Base-by-base conservation (phyloP, 1,284 basidiomycete species). In the Cerioporus squamosus region DNA sequence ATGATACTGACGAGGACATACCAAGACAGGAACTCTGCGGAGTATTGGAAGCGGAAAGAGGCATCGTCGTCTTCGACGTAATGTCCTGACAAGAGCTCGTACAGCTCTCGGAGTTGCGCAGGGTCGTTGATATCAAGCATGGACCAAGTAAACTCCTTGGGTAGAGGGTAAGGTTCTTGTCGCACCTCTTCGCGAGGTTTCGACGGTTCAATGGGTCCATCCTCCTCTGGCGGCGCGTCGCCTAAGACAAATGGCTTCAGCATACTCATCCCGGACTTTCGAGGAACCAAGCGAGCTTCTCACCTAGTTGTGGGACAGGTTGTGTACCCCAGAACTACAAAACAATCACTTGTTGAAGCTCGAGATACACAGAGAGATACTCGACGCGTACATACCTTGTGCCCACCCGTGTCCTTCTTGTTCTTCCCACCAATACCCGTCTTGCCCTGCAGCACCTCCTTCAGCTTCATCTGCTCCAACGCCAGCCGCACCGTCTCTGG, bases 61-160 rank as follows among this genome's bases (percentile, higher is more conserved):
- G 96, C 95, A 56, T 96, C 92, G 67, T 95, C 91, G 72, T 99
- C 97, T 75, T 99, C 97, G 47, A 99, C 96, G 67, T 99, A 99
- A 76, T 99, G 94, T 12, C 89, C 81, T 1, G 94, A 97, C 20
- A 99, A 81, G 8, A 99, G 81, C 61, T 95, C 90, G 70, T 98
- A 95, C 10, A 98, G 88, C 73, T 99, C 97, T 70, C 92, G 90
- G 63, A 90, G 94, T 81, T 98, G 86, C 18, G 78, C 81, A 12
- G 88, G 77, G 65, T 97, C 86, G 49, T 85, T 82, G 51, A 98
- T 84, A 70, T 99, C 93, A 39, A 99, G 72, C 3, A 81, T 83
- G 29, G 86, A 85, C 97, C 97, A 99, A 71, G 93, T 93, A 66
- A 98, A 99, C 57, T 98, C 95, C 61, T 90, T 90, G 2, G 95